Evolutionary conservation across 352 stramenopile species (phyloP).

Genomic region (Phytophthora chlamydospora): DNA sequence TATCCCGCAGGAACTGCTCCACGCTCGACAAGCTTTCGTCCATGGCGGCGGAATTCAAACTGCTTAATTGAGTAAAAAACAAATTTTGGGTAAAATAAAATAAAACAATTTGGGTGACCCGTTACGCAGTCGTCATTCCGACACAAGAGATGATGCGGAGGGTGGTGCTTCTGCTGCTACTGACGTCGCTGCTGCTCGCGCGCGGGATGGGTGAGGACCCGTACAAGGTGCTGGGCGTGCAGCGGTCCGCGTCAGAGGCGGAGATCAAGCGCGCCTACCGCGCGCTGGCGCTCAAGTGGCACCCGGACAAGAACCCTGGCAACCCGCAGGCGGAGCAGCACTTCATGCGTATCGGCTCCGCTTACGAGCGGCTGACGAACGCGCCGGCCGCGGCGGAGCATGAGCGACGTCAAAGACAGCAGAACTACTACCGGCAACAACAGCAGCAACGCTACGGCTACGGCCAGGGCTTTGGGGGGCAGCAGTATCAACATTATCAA

Average conservation of each 20-base stretch:
- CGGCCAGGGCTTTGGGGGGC: conserved; percentile 3
- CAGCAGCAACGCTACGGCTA: conserved; percentile 46
- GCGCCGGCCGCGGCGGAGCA: conserved; percentile 12
- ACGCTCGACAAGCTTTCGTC: conserved; percentile 72
- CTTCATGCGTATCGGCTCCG: conserved; percentile 78
- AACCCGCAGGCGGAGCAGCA: conserved; percentile 71
- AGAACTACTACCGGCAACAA: conserved; percentile 55
- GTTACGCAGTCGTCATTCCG: too few species aligned
- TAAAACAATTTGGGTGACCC: neutral
- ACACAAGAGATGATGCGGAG: conserved; percentile 7
- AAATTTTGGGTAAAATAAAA: too few species aligned
- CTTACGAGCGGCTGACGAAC: conserved; percentile 69
- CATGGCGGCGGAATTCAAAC: conserved; percentile 29
- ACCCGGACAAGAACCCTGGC: conserved; percentile 89
- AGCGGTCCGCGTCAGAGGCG: conserved; percentile 61
- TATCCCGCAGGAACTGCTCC: conserved; percentile 81
- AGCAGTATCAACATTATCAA: conserved; percentile 5
- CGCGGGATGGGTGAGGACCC: conserved; percentile 59
- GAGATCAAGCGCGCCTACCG: conserved; percentile 90
- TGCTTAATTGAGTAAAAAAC: too few species aligned
- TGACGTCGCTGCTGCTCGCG: conserved; percentile 30
- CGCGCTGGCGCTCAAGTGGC: conserved; percentile 87
- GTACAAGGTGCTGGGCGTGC: conserved; percentile 73
- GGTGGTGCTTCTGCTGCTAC: conserved; percentile 1
- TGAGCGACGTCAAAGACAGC: conserved; percentile 32